Evolutionary conservation across 768 basidiomycete genomes (phyloP), one percentile per base, ranked within the genome.

Genomic region (Suillus plorans): DNA sequence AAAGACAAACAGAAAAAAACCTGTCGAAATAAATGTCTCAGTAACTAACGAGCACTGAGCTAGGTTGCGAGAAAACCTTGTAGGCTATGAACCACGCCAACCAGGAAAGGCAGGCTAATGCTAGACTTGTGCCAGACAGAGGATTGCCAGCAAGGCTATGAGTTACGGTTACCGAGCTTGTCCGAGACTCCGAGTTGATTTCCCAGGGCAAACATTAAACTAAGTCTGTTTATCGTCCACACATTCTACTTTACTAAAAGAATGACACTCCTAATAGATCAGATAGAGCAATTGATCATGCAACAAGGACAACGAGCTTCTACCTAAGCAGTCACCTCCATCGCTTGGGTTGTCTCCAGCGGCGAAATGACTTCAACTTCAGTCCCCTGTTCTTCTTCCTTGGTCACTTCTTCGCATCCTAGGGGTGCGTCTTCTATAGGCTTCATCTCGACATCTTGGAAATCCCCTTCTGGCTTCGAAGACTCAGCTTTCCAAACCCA

Each of bases 401-500:
- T 45, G 44, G 64, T 62, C 66, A 61, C 62, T 9, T 68, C 63
- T 44, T 36, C 49, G 58, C 52, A 64, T 49, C 36, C 60, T 28
- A 60, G 49, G 28, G 67, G 16, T 12, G 58, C 63, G 12, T 64
- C 68, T 10, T 68, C 76, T 25, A 70, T 69, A 45, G 67, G 28
- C 62, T 72, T 75, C 76, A 77, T 76, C 63, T 76, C 76, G 12
- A 70, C 67, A n/a, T 77, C 74, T 58, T 36, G 66, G 39, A 57
- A 55, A 50, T 55, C 66, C 52, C 13, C 57, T 66, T 52, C 58
- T 13, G 28, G 44, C 16, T 61, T 62, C 31, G 56, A 63, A 22
- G 66, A 47, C 57, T 50, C 53, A 7, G 64, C 65, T 25, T 73
- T 63, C 89, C 89, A 91, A 20, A 71, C 79, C 89, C 90, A 92